phyloP scores from a whole-genome alignment of 1,284 basidiomycete genomes.

The Malassezia yamatoensis region DNA sequence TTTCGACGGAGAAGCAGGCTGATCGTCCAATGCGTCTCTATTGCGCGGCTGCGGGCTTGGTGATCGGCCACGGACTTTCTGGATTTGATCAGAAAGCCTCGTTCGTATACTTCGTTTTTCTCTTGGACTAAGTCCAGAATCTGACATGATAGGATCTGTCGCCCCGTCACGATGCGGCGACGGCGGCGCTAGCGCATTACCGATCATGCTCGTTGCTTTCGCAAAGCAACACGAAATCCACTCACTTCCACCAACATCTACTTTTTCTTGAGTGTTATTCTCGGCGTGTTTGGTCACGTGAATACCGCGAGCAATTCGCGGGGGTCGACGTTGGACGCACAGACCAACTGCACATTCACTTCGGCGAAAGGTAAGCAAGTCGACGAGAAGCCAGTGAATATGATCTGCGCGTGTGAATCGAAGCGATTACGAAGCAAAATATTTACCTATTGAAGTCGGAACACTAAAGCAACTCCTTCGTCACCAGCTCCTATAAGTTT shows the following conservation, averaged over 20 bases:
- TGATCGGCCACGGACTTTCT: conserved; percentile 17
- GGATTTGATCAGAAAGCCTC: conserved; percentile 13
- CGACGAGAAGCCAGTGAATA: too few relatives aligned
- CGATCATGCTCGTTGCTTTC: conserved; percentile 3
- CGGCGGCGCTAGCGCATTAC: conserved; percentile 6
- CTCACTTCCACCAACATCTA: conserved; percentile 9
- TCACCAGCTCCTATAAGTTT: conserved; percentile 45
- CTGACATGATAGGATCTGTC: not conserved
- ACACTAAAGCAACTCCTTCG: conserved; percentile 45
- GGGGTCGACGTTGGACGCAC: too few relatives aligned
- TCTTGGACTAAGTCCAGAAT: not conserved
- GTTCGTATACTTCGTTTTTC: conserved; percentile 9
- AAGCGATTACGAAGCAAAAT: not conserved
- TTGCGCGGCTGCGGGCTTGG: not conserved
- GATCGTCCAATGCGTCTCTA: not conserved
- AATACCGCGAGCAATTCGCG: not conserved
- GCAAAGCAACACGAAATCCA: not conserved
- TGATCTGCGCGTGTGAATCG: not conserved
- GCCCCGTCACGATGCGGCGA: conserved; percentile 15
- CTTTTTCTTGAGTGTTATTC: not conserved
- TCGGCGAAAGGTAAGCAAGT: too few relatives aligned
- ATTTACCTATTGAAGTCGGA: conserved; percentile 56
- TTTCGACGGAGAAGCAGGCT: conserved; percentile 4
- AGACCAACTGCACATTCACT: too few relatives aligned
- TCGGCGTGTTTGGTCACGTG: conserved; percentile 12